These are phyloP conservation scores for Trichomonas tenax DNA, from an alignment of 208 protist species.

Conservation along the genomic window DNA sequence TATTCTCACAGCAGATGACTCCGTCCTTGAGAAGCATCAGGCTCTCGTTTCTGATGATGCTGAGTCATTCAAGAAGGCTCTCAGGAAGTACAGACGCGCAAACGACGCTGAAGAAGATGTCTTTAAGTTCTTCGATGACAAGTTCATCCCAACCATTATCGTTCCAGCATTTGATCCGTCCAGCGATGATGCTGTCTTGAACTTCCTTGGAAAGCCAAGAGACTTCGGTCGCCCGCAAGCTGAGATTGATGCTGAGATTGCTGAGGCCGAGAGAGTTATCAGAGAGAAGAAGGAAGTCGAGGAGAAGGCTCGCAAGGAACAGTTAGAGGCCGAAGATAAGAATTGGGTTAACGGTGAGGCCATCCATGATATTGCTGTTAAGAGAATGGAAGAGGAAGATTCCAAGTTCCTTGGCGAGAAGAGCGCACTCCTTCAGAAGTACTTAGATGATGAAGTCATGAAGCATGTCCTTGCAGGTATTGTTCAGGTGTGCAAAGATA, in stretches of 20 bases:
- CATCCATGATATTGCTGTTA: background rate
- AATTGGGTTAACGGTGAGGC: background rate
- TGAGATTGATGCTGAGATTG: background rate
- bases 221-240: background rate
- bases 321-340: background rate
- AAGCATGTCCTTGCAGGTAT: background rate
- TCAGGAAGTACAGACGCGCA: background rate
- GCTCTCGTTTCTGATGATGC: background rate
- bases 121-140: constrained; percentile 12
- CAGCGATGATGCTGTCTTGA: background rate
- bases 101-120: background rate
- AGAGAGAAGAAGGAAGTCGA: background rate
- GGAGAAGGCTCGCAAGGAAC: background rate
- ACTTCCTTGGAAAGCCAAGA: background rate
- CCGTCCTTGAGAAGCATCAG: background rate
- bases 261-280: background rate
- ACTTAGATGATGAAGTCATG: background rate
- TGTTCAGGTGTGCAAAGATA: background rate
- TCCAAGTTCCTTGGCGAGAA: background rate
- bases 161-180: background rate
- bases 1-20: background rate
- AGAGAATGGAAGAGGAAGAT: background rate
- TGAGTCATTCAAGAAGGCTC: background rate
- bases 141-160: background rate
- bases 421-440: background rate